Evolutionary conservation across 31 red algal species (phyloP), one percentile per base, ranked within the genome.

Genomic region (Asparagopsis taxiformis): DNA sequence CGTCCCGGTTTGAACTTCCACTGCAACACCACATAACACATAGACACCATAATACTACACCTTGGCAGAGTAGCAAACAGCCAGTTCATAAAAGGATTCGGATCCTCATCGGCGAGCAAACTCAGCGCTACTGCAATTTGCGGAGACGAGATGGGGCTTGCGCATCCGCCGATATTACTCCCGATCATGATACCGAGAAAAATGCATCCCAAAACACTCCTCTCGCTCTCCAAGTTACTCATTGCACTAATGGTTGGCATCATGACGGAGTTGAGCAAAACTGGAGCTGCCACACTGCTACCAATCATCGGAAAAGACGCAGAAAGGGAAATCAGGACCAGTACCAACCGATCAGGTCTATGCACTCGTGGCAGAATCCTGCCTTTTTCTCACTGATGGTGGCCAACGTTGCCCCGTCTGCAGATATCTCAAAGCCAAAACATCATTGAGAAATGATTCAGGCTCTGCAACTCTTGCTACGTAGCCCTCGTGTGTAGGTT

Each of bases 271-370:
- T 87, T 90, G 1, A 93, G 80, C 51, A 98, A 56, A 57, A 98
- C 95, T 29, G 95, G 95, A 20, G 91, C 72, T 31, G 95, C 95
- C 16, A 98, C 95, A 65, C 94, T 98, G 73, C 82, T 89, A 41
- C 93, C 87, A 74, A 86, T 75, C 90, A 98, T 94, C 0, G 90
- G 91, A 25, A 94, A 50, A 37, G 82, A 62, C 3, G 87, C 75
- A 1, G 71, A 84, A 1, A 98, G 70, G 11, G 70, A 39, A 90
- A 98, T 98, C 25, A 93, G 57, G 44, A 73, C 41, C 7, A 87
- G 55, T 25, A 98, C 79, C 44, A 98, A 68, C 49, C 57, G 13
- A 22, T 72, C 35, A 10, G 94, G 89, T 10, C 65, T 70, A 21
- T 69, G 70, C 10, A 88, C 51, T 21, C 56, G 75, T 21, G 78